phyloP scores from a whole-genome alignment of 1,139 yeast species.

The Kluyveromyces marxianus region DNA sequence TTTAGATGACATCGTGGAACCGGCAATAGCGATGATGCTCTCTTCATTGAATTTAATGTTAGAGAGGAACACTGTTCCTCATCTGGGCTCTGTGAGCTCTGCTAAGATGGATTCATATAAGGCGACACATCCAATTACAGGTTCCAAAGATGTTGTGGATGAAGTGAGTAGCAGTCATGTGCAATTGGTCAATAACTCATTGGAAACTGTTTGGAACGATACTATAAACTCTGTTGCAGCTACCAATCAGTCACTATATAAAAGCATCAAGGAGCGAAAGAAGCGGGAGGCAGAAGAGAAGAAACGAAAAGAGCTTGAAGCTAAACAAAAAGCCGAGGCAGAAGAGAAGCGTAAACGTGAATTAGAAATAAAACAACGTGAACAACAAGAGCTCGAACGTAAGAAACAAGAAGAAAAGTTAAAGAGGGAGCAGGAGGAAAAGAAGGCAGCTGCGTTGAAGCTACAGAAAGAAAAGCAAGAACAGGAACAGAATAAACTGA shows the following conservation, averaged over 20 bases:
- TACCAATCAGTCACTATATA: neutral
- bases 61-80: neutral
- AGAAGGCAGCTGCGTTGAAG: constrained; percentile 8
- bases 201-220: constrained; percentile 7
- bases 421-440: constrained; percentile 10
- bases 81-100: neutral
- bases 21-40: neutral
- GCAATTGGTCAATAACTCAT: neutral
- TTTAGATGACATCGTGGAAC: neutral
- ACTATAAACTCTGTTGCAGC: constrained; percentile 2
- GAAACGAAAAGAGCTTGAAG: constrained; percentile 12
- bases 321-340: constrained; percentile 10
- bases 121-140: too few species aligned
- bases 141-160: neutral
- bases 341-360: constrained; percentile 10
- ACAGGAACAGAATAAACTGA: constrained; percentile 10
- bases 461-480: constrained; percentile 6
- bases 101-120: too few species aligned
- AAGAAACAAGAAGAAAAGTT: constrained; percentile 9
- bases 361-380: constrained; percentile 11
- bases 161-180: neutral
- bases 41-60: neutral
- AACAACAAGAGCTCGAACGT: constrained; percentile 10
- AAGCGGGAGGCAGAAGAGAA: constrained; percentile 12
- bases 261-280: neutral